phyloP scores from a whole-genome alignment of 1,284 basidiomycete species.

The Thecaphora thlaspeos region DNA sequence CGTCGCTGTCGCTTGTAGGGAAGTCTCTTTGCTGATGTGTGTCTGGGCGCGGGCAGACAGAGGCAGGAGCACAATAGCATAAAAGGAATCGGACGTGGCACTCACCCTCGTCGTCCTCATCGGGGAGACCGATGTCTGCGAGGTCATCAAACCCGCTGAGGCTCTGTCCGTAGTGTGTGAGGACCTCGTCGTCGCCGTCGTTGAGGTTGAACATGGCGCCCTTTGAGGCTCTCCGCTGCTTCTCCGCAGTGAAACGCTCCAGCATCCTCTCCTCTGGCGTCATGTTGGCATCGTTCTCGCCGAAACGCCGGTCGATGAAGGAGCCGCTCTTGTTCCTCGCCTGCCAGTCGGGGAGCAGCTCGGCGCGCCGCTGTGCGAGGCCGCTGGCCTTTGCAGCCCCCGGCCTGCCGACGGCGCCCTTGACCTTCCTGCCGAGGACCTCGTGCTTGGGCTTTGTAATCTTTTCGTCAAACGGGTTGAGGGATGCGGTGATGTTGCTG shows the following conservation, averaged over 20 bases:
- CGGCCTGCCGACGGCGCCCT: conserved; percentile 78
- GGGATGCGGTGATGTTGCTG: conserved; percentile 74
- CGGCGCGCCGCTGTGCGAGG: conserved; percentile 71
- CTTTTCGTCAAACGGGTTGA: conserved; percentile 82
- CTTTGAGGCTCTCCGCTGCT: conserved; percentile 63
- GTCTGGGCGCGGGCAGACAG: too few relatives aligned
- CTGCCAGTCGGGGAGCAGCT: conserved; percentile 76
- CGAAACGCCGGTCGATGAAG: conserved; percentile 90
- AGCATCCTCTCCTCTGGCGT: conserved; percentile 94
- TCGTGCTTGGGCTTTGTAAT: conserved; percentile 73
- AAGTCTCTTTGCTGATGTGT: too few relatives aligned
- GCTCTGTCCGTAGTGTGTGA: conserved; percentile 91
- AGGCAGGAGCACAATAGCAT: too few relatives aligned
- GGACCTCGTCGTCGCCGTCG: conserved; percentile 64
- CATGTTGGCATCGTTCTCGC: conserved; percentile 88
- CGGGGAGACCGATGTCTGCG: conserved; percentile 64
- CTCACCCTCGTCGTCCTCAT: conserved; percentile 50
- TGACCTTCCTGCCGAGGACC: conserved; percentile 80
- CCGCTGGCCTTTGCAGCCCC: conserved; percentile 84
- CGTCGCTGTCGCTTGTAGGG: too few relatives aligned
- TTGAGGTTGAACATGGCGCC: conserved; percentile 83
- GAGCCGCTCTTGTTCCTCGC: conserved; percentile 79
- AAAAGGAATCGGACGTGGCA: conserved; percentile 1
- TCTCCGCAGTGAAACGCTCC: conserved; percentile 88
- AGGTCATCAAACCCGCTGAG: conserved; percentile 82